These are phyloP conservation scores for Umbelopsis vinacea DNA, from an alignment of 192 early-diverging fungal species.

Conservation along the genomic window DNA sequence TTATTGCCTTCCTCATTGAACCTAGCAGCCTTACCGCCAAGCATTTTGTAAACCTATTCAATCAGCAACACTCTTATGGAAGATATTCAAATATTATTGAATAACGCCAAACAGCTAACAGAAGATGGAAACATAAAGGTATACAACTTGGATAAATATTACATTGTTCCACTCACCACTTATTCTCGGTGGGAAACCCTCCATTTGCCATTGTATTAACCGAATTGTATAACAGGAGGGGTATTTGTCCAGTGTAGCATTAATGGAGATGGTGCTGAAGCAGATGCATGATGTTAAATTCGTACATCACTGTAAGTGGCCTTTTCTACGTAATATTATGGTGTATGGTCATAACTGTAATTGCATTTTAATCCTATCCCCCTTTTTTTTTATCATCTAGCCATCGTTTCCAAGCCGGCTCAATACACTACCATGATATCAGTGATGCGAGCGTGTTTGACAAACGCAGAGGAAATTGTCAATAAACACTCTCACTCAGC, in stretches of 20 bases:
- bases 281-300: slow-evolving; percentile 59
- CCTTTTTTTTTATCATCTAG: slow-evolving; percentile 8
- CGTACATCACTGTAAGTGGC: slow-evolving; percentile 59
- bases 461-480: slow-evolving; percentile 35
- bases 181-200: neutral
- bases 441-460: slow-evolving; percentile 32
- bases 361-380: neutral
- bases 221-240: slow-evolving; percentile 49
- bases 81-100: slow-evolving; percentile 28
- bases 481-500: slow-evolving; percentile 29
- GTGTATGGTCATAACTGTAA: neutral
- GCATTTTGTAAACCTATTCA: slow-evolving; percentile 1
- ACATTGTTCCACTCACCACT: slow-evolving; percentile 9
- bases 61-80: slow-evolving; percentile 16
- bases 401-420: slow-evolving; percentile 35
- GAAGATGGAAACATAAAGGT: slow-evolving; percentile 40
- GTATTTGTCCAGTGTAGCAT: slow-evolving; percentile 53
- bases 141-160: neutral
- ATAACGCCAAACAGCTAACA: slow-evolving; percentile 27
- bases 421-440: slow-evolving; percentile 28
- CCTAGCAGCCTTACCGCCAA: neutral
- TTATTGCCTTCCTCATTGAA: slow-evolving; percentile 11
- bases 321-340: neutral
- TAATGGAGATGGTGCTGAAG: slow-evolving; percentile 46
- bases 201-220: neutral